Evolutionary conservation across 345 rosid species (phyloP), one percentile per base, ranked within the genome.

Genomic region (Ceriops zippeliana): DNA sequence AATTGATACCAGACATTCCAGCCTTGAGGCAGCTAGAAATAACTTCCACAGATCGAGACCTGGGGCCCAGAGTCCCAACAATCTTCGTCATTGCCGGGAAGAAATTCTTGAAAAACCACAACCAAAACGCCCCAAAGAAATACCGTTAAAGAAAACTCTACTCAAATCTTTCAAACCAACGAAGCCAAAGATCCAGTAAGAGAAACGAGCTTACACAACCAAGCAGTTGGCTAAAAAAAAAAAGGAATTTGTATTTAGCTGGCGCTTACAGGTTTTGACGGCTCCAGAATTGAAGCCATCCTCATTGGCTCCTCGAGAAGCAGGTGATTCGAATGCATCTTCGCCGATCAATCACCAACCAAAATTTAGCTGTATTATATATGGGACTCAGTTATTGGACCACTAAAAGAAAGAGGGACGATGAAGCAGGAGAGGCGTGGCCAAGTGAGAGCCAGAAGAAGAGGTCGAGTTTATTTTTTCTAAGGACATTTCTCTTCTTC

Each of bases 251-350:
- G 37, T 34, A 34, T 34, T 7, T 34, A 34, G 37, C 10, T 6
- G 37, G 37, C 37, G 78, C 86, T 89, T 47, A 95, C 97, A n/a
- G 90, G 69, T 78, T 95, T 95, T 42, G 99, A 89, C 37, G 98
- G 89, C 82, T 93, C 96, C 75, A 93, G 96, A 74, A 93, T 89
- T 52, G 96, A 88, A 75, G 95, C 96, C 98, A 93, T 93, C 91
- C 98, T 82, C 73, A 93, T 93, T 4, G 98, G 98, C 90, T 91
- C 98, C 71, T 93, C 98, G 32, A 89, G 93, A 67, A 93, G 97
- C 82, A 93, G 75, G 85, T 93, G 96, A 70, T 84, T 86, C 2
- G 99, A 85, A 77, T 95, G 99, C 99, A 95, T 95, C 70, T 75
- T 89, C 64, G 46, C 42, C n/a, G 70, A 65, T 54, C 21, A 26